Evolutionary conservation across 2,329 filamentous ascomycete species (phyloP), one percentile per base, ranked within the genome.

Genomic region (Parascedosporium putredinis): DNA sequence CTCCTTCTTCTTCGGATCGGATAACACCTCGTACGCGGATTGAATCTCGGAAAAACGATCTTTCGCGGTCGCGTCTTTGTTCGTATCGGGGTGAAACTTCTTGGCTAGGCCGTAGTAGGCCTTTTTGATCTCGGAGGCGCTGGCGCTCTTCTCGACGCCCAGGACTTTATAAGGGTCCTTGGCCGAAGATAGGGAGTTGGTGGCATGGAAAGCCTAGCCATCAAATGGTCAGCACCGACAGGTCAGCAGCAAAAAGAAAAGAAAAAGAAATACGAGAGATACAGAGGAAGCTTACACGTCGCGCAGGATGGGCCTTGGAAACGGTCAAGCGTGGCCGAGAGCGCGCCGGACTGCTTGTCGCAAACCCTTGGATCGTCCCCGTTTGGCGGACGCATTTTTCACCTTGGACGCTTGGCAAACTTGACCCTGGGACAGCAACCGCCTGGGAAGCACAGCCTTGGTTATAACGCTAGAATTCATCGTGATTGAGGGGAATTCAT

Each of bases 81-180:
- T 98, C 31, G 93, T 97, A 64, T 98, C 93, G 7, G 93, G 93
- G 61, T 98, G 93, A 64, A 81, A 98, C 63, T 97, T 98, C 69
- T 98, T 98, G 18, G 93, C 93, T 52, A 97, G 74, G 47, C 90
- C 88, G 64, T 98, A 98, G 72, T 98, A 98, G 3, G 93, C 90
- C 67, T 96, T 97, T 66, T 98, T 98, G 64, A 98, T 97, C 31
- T 97, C 91, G 52, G 81, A 73, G 3, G 88, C 72, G 1, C 87
- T 83, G n/a, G 93, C 88, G 54, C 69, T 76, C 65, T 91, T 95
- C 60, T 74, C 74, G 25, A 98, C 88, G 12, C 93, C 93, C 24
- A 98, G 81, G 3, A 86, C 78, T 56, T 81, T 79, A 67, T 98
- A 98, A 1, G 93, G 93, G 60, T 98, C 86, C 64, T 87, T 79